phyloP scores from a whole-genome alignment of 1,284 basidiomycete genomes.

The Cutaneotrichosporon arboriforme region DNA sequence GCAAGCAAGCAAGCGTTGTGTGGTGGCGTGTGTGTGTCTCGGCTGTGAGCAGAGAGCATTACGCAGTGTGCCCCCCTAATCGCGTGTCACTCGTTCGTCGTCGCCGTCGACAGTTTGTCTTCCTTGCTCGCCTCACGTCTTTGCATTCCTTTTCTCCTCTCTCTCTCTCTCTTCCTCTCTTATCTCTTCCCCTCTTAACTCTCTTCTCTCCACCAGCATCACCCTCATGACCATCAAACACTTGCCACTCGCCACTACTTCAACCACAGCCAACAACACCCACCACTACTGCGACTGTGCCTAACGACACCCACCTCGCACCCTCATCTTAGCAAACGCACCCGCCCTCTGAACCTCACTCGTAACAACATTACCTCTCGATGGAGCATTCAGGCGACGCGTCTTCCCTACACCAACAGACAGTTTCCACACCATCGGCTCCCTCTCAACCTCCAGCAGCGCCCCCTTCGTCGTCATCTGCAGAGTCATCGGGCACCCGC shows the following conservation, averaged over 20 bases:
- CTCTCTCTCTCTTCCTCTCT: not conserved
- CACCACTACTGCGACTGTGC: not conserved
- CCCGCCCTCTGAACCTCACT: no score
- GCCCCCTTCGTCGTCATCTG: not conserved
- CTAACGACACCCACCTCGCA: not conserved
- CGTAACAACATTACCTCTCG: slow-evolving; percentile 16
- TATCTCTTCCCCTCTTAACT: not conserved
- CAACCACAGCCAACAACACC: not conserved
- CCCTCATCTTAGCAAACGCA: no score
- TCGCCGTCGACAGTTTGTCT: no score
- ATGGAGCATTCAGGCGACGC: slow-evolving; percentile 23
- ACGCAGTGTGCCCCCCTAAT: no score
- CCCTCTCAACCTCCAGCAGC: no score
- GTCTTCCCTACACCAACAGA: not conserved
- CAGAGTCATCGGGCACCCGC: slow-evolving; percentile 4
- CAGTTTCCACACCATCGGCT: not conserved
- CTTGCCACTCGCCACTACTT: not conserved
- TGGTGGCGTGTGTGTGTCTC: no score
- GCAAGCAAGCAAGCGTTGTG: no score
- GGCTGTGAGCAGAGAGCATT: no score
- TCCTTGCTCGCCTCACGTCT: not conserved
- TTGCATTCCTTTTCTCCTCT: not conserved
- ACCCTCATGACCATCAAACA: not conserved
- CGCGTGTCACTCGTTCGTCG: no score
- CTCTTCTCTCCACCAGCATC: not conserved